phyloP scores from a whole-genome alignment of 139 green algal species.

The Tetraselmis striata region DNA sequence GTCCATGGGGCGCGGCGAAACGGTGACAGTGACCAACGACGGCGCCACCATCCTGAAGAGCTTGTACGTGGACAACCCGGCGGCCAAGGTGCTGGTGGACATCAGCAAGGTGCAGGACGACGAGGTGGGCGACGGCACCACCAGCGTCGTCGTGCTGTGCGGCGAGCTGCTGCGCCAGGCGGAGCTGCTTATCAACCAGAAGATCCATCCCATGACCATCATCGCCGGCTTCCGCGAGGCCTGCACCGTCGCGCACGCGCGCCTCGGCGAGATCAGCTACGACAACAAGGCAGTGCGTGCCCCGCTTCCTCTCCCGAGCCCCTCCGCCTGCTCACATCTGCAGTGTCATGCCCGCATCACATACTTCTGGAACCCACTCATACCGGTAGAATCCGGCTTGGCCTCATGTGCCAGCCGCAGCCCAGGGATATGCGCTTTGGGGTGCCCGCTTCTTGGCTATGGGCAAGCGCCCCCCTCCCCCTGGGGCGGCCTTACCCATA shows the following conservation, averaged over 20 bases:
- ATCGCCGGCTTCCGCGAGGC: conserved; percentile 88
- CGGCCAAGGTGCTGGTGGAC: conserved; percentile 92
- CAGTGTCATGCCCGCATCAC: too few species aligned
- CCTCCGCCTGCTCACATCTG: too few species aligned
- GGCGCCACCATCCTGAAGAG: conserved; percentile 97
- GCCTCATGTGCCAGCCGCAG: too few species aligned
- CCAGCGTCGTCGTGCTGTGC: conserved; percentile 93
- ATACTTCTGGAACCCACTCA: too few species aligned
- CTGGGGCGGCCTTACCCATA: too few species aligned
- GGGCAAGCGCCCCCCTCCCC: too few species aligned
- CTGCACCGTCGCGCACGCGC: conserved; percentile 38
- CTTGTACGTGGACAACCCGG: conserved; percentile 95
- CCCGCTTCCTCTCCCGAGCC: not conserved
- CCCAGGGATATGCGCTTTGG: too few species aligned
- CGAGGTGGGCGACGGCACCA: conserved; percentile 98
- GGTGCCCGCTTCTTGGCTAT: too few species aligned
- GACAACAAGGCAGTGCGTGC: conserved; percentile 31
- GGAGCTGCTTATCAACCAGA: conserved; percentile 86
- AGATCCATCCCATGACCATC: conserved; percentile 98
- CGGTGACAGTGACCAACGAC: conserved; percentile 97
- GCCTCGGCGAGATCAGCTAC: conserved; percentile 43
- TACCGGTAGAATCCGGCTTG: too few species aligned
- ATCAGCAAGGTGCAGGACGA: conserved; percentile 95
- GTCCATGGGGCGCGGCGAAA: conserved; percentile 70
- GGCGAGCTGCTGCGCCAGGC: conserved; percentile 94